Evolutionary conservation across 345 rosid genomes (phyloP), one percentile per base, ranked within the genome.

Genomic region (Brassica carinata): DNA sequence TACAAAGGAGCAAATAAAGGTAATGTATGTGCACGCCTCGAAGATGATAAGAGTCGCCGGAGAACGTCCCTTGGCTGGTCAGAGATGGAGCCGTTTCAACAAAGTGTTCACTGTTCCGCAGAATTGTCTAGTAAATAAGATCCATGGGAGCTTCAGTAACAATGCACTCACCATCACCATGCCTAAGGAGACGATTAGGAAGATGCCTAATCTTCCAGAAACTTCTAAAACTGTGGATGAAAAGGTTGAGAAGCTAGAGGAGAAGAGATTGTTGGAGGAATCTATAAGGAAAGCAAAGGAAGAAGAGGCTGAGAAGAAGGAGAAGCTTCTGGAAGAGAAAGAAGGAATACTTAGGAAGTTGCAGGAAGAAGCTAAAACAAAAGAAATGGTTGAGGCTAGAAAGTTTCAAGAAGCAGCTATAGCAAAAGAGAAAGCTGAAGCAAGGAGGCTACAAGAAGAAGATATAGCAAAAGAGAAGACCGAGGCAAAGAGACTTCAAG

Each of bases 1-100:
- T 40, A 2, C 19, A 5, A 89, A 80, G 85, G 89, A 90, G 65
- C 93, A 91, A 81, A 2, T 90, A 1, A 83, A 36, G 40, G 83
- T 91, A 17, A 82, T 86, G 0, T 87, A 79, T 62, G 74, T 83
- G n/a, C 83, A 81, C 8, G 66, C 85, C 14, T 14, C 76, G 6
- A 82, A 87, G 17, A 48, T 15, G n/a, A 40, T 93, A n/a, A 82
- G 80, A 73, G 86, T 91, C 11, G 18, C 51, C 0, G 96, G 91
- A 77, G 89, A 90, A 69, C 78, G 84, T 55, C 80, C 76, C 1
- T 4, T 86, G 26, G 53, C 63, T 40, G 26, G 26, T 23, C 26
- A 23, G 26, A 23, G 26, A 23, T 23, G 26, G 26, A 23, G 26
- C 26, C 26, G 91, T 15, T 84, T 87, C 88, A 79, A 82, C 31